Evolutionary conservation across 129 eudicot genomes (phyloP).

Genomic region (Flaveria bidentis): DNA sequence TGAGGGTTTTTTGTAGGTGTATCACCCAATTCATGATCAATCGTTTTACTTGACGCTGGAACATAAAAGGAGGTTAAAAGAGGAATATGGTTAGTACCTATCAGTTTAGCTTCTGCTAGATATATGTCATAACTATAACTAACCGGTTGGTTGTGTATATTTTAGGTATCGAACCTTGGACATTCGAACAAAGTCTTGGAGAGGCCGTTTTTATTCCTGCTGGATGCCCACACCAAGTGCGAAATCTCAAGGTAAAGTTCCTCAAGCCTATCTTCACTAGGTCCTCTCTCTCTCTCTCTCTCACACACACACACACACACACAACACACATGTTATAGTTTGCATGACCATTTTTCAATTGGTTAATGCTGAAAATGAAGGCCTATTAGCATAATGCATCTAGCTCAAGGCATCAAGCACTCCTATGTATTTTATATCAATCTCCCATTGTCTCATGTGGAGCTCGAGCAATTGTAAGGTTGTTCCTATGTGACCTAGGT

Average conservation of each 20-base stretch:
- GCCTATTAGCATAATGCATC: not conserved
- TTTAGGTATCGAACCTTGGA: constrained; percentile 17
- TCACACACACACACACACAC: not conserved
- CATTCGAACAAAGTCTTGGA: constrained; percentile 11
- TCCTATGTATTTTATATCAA: not conserved
- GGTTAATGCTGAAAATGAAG: not conserved
- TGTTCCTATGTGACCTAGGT: no score
- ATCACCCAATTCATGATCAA: constrained; percentile 19
- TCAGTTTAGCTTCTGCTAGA: not conserved
- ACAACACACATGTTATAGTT: not conserved
- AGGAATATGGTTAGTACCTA: constrained; percentile 16
- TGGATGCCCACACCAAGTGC: constrained; percentile 23
- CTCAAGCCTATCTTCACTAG: not conserved
- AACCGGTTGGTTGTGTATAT: not conserved
- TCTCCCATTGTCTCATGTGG: not conserved
- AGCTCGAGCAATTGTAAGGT: no score
- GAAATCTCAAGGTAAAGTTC: constrained; percentile 15
- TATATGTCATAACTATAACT: not conserved
- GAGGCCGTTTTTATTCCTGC: constrained; percentile 19
- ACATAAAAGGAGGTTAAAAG: constrained; percentile 15
- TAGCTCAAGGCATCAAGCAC: not conserved
- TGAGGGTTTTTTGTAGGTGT: constrained; percentile 1
- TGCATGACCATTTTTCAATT: not conserved
- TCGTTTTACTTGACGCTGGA: constrained; percentile 9
- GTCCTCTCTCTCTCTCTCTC: not conserved